Evolutionary conservation across 495 filamentous ascomycete genomes (phyloP), one percentile per base, ranked within the genome.

Genomic region (Penicillium ochrochloron): DNA sequence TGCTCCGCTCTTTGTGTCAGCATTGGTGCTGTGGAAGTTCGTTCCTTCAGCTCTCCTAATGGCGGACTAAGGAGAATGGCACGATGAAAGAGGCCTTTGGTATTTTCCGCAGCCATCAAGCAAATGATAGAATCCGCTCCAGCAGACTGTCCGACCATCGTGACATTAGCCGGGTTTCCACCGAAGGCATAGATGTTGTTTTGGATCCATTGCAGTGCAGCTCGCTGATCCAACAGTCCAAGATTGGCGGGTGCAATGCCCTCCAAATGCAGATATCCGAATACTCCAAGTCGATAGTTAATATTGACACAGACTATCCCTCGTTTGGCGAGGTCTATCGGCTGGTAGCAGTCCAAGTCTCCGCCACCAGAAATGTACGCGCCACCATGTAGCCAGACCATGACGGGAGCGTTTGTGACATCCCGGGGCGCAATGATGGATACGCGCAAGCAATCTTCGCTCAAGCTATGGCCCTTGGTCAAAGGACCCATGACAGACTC

Each of bases 71-170:
- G 63, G n/a, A 66, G 39, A 17, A 66, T 66, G 19, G 59, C 59
- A 17, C 63, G 63, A 44, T 66, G 63, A 11, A 66, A 66, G 19
- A 66, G 51, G 12, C 61, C 59, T 21, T 23, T 17, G 10, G 50
- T 54, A 15, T 48, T 33, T 15, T 64, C 56, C 5, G 62, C 41
- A n/a, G 23, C 58, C 33, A 62, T 59, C 46, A 62, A 46, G 58
- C 64, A 62, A 31, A 66, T 33, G 10, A 66, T 66, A 11, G 62
- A 60, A 54, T 64, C 62, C 23, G 63, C 68, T 4, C 85, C 83
- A 4, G 84, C 85, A 33, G 77, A 82, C 41, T 80, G 76, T 11
- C 82, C 83, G 60, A 78, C 76, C 8, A 80, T 73, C 0, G 79
- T 84, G 8, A 84, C 77, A 8, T 79, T 74, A 9, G 62, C 60